A percentile compares a stretch with the other conserved stretches of the same genome.
These are phyloP conservation scores for Apiotrichum brassicae DNA, from an alignment of 1,284 basidiomycete species.

Conservation along the genomic window DNA sequence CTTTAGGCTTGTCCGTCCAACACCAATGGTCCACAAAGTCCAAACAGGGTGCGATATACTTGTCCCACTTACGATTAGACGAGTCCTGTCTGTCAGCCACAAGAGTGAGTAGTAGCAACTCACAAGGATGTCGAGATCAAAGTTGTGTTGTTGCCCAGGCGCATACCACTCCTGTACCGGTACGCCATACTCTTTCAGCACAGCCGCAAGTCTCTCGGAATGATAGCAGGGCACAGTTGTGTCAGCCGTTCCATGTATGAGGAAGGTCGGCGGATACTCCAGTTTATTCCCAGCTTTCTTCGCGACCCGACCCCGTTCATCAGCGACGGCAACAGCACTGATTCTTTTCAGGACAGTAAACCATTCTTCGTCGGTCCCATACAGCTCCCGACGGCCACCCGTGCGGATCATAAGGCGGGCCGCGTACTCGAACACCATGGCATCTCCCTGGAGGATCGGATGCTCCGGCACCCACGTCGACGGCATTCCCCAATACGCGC, in stretches of 20 bases:
- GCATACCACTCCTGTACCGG: slow-evolving; percentile 14
- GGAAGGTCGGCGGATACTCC: slow-evolving; percentile 21
- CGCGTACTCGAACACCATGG: slow-evolving; percentile 5
- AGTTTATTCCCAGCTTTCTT: background rate
- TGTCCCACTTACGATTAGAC: slow-evolving; percentile 18
- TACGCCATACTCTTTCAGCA: slow-evolving; percentile 16
- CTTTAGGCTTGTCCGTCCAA: too few species aligned
- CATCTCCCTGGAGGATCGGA: background rate
- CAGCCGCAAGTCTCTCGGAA: slow-evolving; percentile 13
- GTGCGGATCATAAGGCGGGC: slow-evolving; percentile 5
- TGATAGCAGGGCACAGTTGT: slow-evolving; percentile 20
- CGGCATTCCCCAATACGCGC: slow-evolving; percentile 4
- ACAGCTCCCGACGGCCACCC: slow-evolving; percentile 16
- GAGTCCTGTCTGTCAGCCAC: slow-evolving; percentile 13
- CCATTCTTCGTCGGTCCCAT: slow-evolving; percentile 11
- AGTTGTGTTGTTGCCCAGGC: slow-evolving; percentile 19
- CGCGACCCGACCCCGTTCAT: background rate
- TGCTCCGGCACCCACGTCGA: background rate
- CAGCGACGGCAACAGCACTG: background rate
- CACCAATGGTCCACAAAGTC: slow-evolving; percentile 26
- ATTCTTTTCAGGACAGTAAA: background rate
- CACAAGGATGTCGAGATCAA: slow-evolving; percentile 24
- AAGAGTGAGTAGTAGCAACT: slow-evolving; percentile 1
- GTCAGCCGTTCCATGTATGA: slow-evolving; percentile 28
- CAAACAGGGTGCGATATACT: slow-evolving; percentile 21